Evolutionary conservation across 2,329 filamentous ascomycete genomes (phyloP), one percentile per base, ranked within the genome.

Genomic region (Colletotrichum trifolii): DNA sequence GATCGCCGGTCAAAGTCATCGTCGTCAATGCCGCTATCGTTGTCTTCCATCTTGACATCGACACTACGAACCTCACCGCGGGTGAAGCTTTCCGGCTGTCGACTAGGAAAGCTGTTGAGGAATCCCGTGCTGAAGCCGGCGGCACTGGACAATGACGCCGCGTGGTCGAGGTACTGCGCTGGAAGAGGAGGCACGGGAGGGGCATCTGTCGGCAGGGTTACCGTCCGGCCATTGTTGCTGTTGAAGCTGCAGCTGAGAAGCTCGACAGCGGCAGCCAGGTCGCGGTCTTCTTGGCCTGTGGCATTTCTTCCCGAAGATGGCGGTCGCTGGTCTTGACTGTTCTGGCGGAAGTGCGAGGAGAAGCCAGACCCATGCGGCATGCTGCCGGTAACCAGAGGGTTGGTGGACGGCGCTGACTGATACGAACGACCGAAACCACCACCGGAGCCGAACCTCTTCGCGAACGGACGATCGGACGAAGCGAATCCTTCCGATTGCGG

Each of bases 211-310:
- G 88, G 85, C 66, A 94, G 81, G 54, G 85, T 83, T 12, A 85
- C 82, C 46, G 89, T 84, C 68, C 85, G 88, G 72, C 90, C 87
- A 52, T 77, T 84, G 71, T 84, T 87, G 76, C 94, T 97, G 69
- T 90, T 90, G 76, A 97, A 96, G 77, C 93, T 97, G 84, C 93
- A 96, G 78, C 92, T 95, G 68, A 97, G 88, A 69, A 97, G 83
- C 71, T 96, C 93, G 54, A 97, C 93, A 3, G 95, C 94, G 12
- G 94, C 94, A 17, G 94, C 95, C 64, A 98, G 85, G 69, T 96
- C 93, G 50, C 89, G 91, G 73, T 97, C 94, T 69, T 96, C 93
- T 72, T 95, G 89, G 60, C 93, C 91, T 8, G 89, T 90, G 56
- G 84, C 82, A 74, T 90, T 92, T 70, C 87, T 88, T 42, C 94